A percentile compares a stretch with the other conserved stretches of the same genome.
Conservation (phyloP, 345 rosid genomes). For the Kernera saxatilis region DNA sequence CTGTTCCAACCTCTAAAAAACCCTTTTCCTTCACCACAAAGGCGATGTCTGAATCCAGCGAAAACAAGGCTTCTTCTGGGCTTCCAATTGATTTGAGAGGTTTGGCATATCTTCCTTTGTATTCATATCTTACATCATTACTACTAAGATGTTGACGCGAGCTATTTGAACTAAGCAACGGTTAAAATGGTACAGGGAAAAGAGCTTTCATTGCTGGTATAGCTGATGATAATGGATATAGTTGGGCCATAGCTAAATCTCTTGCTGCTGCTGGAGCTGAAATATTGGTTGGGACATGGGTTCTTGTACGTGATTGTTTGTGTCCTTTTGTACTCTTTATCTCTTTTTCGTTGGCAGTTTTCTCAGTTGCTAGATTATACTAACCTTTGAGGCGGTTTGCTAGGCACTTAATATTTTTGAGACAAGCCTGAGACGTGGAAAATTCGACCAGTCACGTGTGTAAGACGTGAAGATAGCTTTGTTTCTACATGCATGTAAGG, state of each 20-base stretch:
- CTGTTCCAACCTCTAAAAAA: slow-evolving; percentile 35
- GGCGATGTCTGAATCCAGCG: slow-evolving; percentile 58
- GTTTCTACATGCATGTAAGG: neutral
- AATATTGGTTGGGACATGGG: slow-evolving; percentile 97
- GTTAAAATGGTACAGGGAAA: slow-evolving; percentile 50
- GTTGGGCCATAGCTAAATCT: slow-evolving; percentile 99
- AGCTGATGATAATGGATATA: slow-evolving; percentile 97
- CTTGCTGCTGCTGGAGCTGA: slow-evolving; percentile 99
- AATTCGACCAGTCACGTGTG: slow-evolving; percentile 89
- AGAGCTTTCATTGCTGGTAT: slow-evolving; percentile 95
- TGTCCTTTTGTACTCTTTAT: too few relatives aligned
- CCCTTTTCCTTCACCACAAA: slow-evolving; percentile 38
- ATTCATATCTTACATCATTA: neutral
- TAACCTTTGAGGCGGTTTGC: slow-evolving; percentile 21
- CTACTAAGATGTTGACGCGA: neutral
- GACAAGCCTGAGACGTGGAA: slow-evolving; percentile 89
- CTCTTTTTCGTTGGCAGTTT: neutral
- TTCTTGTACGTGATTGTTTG: slow-evolving; percentile 64
- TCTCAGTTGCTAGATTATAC: slow-evolving; percentile 7
- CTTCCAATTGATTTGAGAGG: slow-evolving; percentile 89
- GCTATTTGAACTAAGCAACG: neutral
- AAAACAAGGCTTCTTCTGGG: slow-evolving; percentile 49
- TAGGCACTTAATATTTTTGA: slow-evolving; percentile 95
- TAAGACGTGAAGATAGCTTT: slow-evolving; percentile 40
- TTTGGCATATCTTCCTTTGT: slow-evolving; percentile 16